Conservation (phyloP, 192 early-diverging fungal species). For the Entomortierella parvispora region DNA sequence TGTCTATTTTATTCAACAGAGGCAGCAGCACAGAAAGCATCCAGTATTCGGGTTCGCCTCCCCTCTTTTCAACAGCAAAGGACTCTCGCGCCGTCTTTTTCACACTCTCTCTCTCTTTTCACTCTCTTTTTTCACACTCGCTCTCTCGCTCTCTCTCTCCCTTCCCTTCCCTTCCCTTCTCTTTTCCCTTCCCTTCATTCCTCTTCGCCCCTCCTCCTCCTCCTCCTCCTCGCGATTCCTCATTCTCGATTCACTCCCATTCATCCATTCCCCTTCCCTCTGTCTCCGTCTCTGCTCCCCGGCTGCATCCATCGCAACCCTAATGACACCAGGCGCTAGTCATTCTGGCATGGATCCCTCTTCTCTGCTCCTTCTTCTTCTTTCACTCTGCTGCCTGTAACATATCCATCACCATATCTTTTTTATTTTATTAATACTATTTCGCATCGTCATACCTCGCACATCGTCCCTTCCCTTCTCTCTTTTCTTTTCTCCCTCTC, state of each 20-base stretch:
- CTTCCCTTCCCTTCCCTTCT: not conserved
- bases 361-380: not conserved
- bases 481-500: too few relatives aligned
- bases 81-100: not conserved
- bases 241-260: not conserved
- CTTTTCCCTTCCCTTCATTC: not conserved
- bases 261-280: not conserved
- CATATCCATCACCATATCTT: too few relatives aligned
- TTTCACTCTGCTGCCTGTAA: not conserved
- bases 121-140: not conserved
- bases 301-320: not conserved
- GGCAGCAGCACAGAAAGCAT: too few relatives aligned
- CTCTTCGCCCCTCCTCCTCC: not conserved
- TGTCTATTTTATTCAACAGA: too few relatives aligned
- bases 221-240: not conserved
- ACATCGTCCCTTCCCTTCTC: not conserved
- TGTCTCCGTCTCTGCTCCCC: not conserved
- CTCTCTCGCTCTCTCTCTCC: not conserved
- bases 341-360: not conserved
- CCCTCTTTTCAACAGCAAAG: too few relatives aligned
- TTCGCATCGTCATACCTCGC: too few relatives aligned
- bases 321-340: slow-evolving; percentile 1
- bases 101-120: not conserved
- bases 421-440: not conserved
- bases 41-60: too few relatives aligned